Evolutionary conservation across 2,329 filamentous ascomycete species (phyloP).

Genomic region (Claviceps sp.): DNA sequence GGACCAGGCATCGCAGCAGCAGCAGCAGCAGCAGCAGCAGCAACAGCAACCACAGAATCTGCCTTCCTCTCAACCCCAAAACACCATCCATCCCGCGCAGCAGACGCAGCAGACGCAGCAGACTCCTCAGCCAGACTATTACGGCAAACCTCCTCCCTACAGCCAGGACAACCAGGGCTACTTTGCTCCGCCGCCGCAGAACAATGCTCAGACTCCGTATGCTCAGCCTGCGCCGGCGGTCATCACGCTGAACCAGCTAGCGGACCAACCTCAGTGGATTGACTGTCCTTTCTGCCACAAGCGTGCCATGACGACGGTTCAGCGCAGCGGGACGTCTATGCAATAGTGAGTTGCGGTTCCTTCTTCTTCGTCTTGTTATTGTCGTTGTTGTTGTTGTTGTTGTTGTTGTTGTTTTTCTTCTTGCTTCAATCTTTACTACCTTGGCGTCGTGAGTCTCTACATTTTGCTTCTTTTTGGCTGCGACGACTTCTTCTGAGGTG

Average conservation of each 20-base stretch:
- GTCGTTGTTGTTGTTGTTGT: too few species aligned
- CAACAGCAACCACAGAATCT: not conserved
- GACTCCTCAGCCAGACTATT: too few species aligned
- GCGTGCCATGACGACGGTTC: conserved; percentile 11
- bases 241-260: conserved; percentile 13
- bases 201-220: not conserved
- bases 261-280: conserved; percentile 14
- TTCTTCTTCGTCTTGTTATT: too few species aligned
- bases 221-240: not conserved
- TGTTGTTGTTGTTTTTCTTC: too few species aligned
- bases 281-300: conserved; percentile 19
- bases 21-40: not conserved
- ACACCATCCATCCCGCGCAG: not conserved
- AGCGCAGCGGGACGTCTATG: conserved; percentile 14
- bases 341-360: conserved; percentile 11
- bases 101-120: too few species aligned
- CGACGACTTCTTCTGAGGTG: too few species aligned
- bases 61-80: not conserved
- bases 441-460: too few species aligned
- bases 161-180: conserved; percentile 1
- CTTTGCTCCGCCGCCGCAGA: not conserved
- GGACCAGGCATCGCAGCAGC: not conserved
- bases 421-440: too few species aligned
- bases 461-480: too few species aligned
- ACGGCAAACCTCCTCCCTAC: conserved; percentile 1